Evolutionary conservation across 352 stramenopile species (phyloP).

Genomic region (Phytopythium cucurbitacearum): DNA sequence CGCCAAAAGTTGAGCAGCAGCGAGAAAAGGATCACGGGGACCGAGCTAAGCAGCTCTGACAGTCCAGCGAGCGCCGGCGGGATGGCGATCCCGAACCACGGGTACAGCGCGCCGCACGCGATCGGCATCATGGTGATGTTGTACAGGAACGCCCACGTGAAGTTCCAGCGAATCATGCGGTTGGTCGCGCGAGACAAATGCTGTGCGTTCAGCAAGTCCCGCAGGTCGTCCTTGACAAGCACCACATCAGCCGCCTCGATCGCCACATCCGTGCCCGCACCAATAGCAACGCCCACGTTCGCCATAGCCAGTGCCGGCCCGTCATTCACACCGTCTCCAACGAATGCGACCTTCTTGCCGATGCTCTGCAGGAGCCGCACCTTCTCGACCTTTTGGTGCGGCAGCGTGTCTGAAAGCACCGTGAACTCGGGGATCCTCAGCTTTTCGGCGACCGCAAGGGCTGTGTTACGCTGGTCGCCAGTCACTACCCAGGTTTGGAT

Average conservation of each 20-base stretch:
- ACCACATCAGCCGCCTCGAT: constrained; percentile 72
- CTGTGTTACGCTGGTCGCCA: constrained; percentile 63
- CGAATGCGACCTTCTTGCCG: constrained; percentile 68
- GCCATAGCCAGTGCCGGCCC: constrained; percentile 61
- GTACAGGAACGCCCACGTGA: constrained; percentile 72
- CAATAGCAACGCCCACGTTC: constrained; percentile 63
- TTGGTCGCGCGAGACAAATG: constrained; percentile 60
- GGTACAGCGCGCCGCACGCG: constrained; percentile 65
- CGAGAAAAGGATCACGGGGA: constrained; percentile 78
- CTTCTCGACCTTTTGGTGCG: constrained; percentile 77
- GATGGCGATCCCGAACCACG: constrained; percentile 50
- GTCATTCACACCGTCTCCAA: constrained; percentile 76
- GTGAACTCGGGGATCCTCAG: constrained; percentile 50
- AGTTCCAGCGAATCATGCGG: constrained; percentile 70
- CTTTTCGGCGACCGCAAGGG: constrained; percentile 38
- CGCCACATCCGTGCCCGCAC: constrained; percentile 62
- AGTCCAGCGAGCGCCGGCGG: constrained; percentile 63
- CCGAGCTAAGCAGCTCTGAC: constrained; percentile 66
- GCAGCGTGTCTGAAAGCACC: constrained; percentile 59
- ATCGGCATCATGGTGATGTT: constrained; percentile 75
- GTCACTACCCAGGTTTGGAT: constrained; percentile 77
- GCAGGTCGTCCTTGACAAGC: constrained; percentile 66
- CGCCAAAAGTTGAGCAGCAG: constrained; percentile 66
- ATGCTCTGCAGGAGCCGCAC: constrained; percentile 63
- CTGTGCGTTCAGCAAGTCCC: constrained; percentile 59